Conservation (phyloP, 106 monocot species). For the Allium sativum region DNA sequence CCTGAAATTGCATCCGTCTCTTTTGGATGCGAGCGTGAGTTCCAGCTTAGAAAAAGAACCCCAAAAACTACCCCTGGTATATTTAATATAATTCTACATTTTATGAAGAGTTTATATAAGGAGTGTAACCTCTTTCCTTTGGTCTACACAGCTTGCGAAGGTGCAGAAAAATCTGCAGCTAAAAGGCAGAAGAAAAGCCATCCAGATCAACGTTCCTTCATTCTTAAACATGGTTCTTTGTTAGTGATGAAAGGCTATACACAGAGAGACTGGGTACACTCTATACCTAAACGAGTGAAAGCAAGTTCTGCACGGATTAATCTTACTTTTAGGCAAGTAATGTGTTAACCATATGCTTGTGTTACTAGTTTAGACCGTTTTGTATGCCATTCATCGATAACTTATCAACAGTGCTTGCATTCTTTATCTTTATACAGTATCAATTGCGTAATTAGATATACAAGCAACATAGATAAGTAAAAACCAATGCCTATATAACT, state of each 20-base stretch:
- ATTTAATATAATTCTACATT: no score
- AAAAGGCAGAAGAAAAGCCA: conserved; percentile 30
- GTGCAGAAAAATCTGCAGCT: conserved; percentile 11
- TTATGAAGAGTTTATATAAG: no score
- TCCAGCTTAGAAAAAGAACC: conserved; percentile 56
- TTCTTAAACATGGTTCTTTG: conserved; percentile 86
- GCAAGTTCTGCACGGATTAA: conserved; percentile 68
- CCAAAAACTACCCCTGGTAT: conserved; percentile 41
- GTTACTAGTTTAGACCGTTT: no score
- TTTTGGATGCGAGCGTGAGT: conserved; percentile 88
- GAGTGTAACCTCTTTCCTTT: no score
- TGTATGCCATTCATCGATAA: no score
- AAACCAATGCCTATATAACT: no score
- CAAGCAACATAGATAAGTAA: no score
- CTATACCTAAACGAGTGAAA: conserved; percentile 78
- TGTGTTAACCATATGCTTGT: background rate
- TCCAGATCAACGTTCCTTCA: conserved; percentile 44
- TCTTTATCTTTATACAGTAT: no score
- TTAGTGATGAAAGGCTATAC: conserved; percentile 84
- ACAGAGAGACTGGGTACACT: conserved; percentile 87
- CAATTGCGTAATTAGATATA: no score
- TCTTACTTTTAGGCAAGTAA: conserved; percentile 72
- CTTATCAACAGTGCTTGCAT: no score
- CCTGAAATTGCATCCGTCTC: conserved; percentile 95
- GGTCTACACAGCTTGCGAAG: background rate